Conservation (phyloP, 2,329 filamentous ascomycete species). For the Monilinia aucupariae region DNA sequence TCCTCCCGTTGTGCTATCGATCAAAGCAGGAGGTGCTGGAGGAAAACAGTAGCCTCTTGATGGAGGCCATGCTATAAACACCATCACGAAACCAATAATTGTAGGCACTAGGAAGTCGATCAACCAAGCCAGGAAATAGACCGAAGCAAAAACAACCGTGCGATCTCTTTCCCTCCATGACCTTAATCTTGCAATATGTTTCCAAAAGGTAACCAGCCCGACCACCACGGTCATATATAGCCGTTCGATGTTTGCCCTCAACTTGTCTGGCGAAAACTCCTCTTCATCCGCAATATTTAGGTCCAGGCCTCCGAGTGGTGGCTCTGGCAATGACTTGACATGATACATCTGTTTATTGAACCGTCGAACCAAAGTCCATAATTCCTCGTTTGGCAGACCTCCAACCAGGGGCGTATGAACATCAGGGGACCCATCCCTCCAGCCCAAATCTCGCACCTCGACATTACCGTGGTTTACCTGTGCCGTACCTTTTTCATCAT, state of each 20-base stretch:
- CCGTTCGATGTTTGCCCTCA: conserved; percentile 70
- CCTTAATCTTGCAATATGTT: conserved; percentile 69
- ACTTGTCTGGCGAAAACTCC: conserved; percentile 78
- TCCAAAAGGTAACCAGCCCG: conserved; percentile 58
- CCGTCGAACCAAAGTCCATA: conserved; percentile 57
- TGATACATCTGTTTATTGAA: conserved; percentile 62
- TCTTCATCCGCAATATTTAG: conserved; percentile 77
- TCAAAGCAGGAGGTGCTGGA: conserved; percentile 68
- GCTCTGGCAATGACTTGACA: conserved; percentile 58
- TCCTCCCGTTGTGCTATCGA: conserved; percentile 63
- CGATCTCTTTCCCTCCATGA: conserved; percentile 72
- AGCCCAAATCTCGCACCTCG: conserved; percentile 54
- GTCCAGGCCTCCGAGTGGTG: conserved; percentile 63
- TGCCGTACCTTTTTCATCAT: conserved; percentile 39
- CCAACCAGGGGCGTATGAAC: conserved; percentile 52
- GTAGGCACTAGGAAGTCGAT: conserved; percentile 65
- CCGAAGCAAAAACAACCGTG: conserved; percentile 55
- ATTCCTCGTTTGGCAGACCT: conserved; percentile 56
- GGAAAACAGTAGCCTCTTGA: conserved; percentile 64
- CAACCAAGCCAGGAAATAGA: conserved; percentile 62
- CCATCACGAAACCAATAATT: conserved; percentile 52
- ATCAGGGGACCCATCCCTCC: conserved; percentile 48
- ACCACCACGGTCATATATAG: conserved; percentile 76
- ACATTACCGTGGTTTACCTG: conserved; percentile 37
- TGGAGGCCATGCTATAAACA: conserved; percentile 60